Base-by-base conservation (phyloP, 257 asterid species). In the Solanum lignicaule region DNA sequence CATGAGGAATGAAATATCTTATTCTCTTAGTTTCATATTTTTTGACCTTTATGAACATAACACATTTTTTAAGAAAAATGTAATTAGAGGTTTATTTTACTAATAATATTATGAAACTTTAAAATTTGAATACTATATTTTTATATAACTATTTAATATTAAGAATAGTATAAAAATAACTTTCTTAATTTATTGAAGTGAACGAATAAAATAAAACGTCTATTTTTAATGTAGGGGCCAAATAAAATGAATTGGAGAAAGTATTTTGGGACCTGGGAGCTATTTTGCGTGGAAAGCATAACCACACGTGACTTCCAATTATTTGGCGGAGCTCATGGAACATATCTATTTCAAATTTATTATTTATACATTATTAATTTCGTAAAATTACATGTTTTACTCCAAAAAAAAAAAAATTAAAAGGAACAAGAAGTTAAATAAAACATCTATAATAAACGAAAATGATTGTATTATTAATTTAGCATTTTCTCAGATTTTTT, bases 291-390 rank as follows among this genome's bases (percentile, higher is more conserved):
- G 87, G 60, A 84, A 11, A 55, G n/a, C 23, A 39, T 66, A 60
- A 39, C 60, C 39, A 75, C 87, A 84, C 55, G 87, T 84, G 87
- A 7, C 25, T 84, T 84, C 78, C 78, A 18, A 84, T 84, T 84
- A 62, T 84, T 16, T 84, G 27, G 60, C 25, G 78, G 73, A 66
- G 11, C 55, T 55, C 65, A 55, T 20, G 25, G 65, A 18, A 20
- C 65, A 55, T 55, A 52, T 52, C 23, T 52, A 52, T 52, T 52
- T 52, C 62, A 52, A 52, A 52, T 52, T 52, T 52, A 20, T 52
- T 52, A 52, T 52, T 52, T 52, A 0, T 52, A 52, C 0, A 52
- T 16, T 52, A 52, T 52, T 52, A 52, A 18, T 52, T 52, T 0
- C 0, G n/a, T 52, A 52, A 52, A 52, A 18, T 18, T 6, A 55